Base-by-base conservation (phyloP, 169 alveolate species). In the Cyclospora cayetanensis region DNA sequence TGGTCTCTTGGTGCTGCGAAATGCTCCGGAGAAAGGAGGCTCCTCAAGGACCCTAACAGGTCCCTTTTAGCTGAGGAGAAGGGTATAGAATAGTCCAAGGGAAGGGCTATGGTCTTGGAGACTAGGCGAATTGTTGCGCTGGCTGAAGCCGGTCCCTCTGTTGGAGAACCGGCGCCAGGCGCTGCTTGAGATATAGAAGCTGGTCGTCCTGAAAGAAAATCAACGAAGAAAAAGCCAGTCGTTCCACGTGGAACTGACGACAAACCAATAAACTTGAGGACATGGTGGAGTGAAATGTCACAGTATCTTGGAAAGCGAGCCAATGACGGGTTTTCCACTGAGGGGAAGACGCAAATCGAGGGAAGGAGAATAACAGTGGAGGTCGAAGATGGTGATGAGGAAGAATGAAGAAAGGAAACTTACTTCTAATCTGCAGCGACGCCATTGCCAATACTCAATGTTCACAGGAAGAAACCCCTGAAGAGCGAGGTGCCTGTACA, bases 401-500 rank as follows among this genome's bases (percentile, higher is more conserved):
- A n/a, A n/a, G n/a, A n/a, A n/a, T n/a, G 20, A 20, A 66, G 42
- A 66, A 18, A 66, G n/a, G 9, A 1, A 25, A 79, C 66, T 9
- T 41, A 84, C 94, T 83, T 92, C 94, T 3, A 90, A 39, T 31
- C 94, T 12, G 12, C 87, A 82, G 22, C 93, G 87, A 29, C 92
- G 82, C 94, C 94, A 92, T 43, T 66, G 86, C 92, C 94, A 92
- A 34, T 70, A 84, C 31, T 84, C 53, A 22, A 92, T 63, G 34
- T 20, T n/a, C 55, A 92, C 74, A 76, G 91, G 89, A 41, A 41
- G 92, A 27, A 43, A 70, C 43, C 93, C 93, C 18, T 42, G 77
- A 27, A 34, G 43, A 7, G 66, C 9, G 83, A 86, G 52, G 52
- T 84, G 41, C 25, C 91, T 84, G 90, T 39, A 72, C 84, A n/a